Percentiles rank a stretch among this genome's conserved stretches.
These are phyloP conservation scores for Apostasia shenzhenica DNA, from an alignment of 106 monocot genomes.

Conservation along the genomic window DNA sequence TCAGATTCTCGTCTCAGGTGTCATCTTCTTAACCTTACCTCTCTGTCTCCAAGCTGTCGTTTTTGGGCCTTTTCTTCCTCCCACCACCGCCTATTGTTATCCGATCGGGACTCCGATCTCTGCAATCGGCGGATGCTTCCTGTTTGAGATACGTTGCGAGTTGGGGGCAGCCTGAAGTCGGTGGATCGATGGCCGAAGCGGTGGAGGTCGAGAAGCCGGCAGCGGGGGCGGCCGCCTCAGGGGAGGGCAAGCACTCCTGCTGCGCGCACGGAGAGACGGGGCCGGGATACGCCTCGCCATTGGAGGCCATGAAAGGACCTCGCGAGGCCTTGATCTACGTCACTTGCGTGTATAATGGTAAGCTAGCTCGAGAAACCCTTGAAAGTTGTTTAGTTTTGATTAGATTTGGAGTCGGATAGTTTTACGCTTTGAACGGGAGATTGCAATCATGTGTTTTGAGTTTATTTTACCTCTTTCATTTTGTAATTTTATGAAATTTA, in stretches of 20 bases:
- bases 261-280: slow-evolving; percentile 38
- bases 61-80: too few species aligned
- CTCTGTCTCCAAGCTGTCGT: too few species aligned
- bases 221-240: background rate
- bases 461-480: background rate
- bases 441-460: background rate
- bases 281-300: slow-evolving; percentile 77
- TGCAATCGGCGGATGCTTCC: background rate
- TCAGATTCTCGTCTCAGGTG: too few species aligned
- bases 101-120: too few species aligned
- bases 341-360: slow-evolving; percentile 90
- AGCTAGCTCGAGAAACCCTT: background rate
- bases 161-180: background rate
- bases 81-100: too few species aligned
- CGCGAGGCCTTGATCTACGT: slow-evolving; percentile 84
- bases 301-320: slow-evolving; percentile 87
- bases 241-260: slow-evolving; percentile 12
- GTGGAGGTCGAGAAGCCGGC: background rate
- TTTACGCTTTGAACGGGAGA: too few species aligned
- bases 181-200: slow-evolving; percentile 11
- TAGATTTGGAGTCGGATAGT: background rate
- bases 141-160: background rate
- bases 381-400: background rate
- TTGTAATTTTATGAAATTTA: background rate
- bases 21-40: too few species aligned